Evolutionary conservation across 1,284 basidiomycete genomes (phyloP).

Genomic region (Trametes polyzona): DNA sequence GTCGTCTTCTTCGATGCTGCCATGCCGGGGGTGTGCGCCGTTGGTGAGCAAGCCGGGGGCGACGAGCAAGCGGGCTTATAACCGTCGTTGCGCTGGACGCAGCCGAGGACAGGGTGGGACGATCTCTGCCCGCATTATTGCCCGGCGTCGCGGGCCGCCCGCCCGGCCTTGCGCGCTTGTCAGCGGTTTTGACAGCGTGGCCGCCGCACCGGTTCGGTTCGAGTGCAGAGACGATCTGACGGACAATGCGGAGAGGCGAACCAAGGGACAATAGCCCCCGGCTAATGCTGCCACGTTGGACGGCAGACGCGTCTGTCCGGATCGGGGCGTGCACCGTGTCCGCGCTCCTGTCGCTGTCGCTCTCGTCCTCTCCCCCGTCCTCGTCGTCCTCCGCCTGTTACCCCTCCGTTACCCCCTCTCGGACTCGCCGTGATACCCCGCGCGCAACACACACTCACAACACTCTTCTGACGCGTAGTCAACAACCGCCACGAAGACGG

Average conservation of each 20-base stretch:
- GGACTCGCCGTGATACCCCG: constrained; percentile 10
- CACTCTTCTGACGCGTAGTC: neutral
- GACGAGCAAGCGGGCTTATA: neutral
- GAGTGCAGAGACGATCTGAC: constrained; percentile 1
- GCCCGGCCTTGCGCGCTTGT: constrained; percentile 8
- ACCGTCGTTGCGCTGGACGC: neutral
- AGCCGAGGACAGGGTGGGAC: constrained; percentile 7
- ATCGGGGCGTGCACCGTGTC: constrained; percentile 21
- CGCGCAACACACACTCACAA: neutral
- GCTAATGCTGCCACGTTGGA: constrained; percentile 27
- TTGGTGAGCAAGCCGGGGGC: neutral
- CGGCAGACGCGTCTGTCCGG: constrained; percentile 16
- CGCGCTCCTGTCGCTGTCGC: neutral
- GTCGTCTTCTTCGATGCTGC: neutral
- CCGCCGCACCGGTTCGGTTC: neutral
- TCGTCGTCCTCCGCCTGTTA: neutral
- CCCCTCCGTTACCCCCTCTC: neutral
- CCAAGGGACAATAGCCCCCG: constrained; percentile 1
- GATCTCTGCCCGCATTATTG: neutral
- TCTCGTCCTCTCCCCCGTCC: constrained; percentile 1
- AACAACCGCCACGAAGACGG: neutral
- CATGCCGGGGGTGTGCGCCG: constrained; percentile 4
- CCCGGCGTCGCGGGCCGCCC: neutral
- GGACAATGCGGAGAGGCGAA: constrained; percentile 5
- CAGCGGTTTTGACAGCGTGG: constrained; percentile 15